These are phyloP conservation scores for Aurantiochytrium sp. DNA, from an alignment of 108 stramenopile species.

Conservation along the genomic window DNA sequence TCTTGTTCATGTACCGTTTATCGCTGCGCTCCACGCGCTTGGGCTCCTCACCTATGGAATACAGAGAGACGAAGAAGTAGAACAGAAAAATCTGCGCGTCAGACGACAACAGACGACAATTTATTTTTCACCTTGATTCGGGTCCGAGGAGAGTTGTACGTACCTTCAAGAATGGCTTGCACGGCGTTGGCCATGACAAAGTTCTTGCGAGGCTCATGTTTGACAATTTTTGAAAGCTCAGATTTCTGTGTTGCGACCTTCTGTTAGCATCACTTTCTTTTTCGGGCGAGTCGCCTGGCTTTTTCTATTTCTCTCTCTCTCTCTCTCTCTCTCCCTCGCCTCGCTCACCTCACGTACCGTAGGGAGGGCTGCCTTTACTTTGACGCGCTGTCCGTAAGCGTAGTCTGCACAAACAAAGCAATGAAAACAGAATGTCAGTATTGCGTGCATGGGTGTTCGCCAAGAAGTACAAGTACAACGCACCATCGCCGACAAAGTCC, in stretches of 20 bases:
- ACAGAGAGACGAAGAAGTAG: no score
- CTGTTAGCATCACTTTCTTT: no score
- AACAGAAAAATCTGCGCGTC: not conserved
- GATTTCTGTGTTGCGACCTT: not conserved
- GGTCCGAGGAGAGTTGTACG: not conserved
- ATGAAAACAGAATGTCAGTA: no score
- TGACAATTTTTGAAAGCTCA: not conserved
- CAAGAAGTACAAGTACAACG: not conserved
- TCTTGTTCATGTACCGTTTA: slow-evolving; percentile 52
- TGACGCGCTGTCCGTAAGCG: slow-evolving; percentile 29
- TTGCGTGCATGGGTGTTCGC: no score
- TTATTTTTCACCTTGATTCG: not conserved
- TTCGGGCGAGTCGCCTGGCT: no score
- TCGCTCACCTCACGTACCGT: slow-evolving; percentile 36
- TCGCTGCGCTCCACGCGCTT: slow-evolving; percentile 8
- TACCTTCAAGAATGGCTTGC: slow-evolving; percentile 54
- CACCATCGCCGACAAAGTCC: not conserved
- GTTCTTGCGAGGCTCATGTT: slow-evolving; percentile 53
- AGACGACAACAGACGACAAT: not conserved
- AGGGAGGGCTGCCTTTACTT: slow-evolving; percentile 45
- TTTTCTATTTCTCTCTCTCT: no score
- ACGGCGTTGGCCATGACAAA: slow-evolving; percentile 68
- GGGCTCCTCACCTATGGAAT: slow-evolving; percentile 22
- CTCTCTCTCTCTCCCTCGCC: no score
- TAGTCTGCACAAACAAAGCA: not conserved